Percentiles rank a stretch among this genome's conserved stretches.
Conservation (phyloP, 2,329 filamentous ascomycete species). For the Ophiosphaerella korrae region DNA sequence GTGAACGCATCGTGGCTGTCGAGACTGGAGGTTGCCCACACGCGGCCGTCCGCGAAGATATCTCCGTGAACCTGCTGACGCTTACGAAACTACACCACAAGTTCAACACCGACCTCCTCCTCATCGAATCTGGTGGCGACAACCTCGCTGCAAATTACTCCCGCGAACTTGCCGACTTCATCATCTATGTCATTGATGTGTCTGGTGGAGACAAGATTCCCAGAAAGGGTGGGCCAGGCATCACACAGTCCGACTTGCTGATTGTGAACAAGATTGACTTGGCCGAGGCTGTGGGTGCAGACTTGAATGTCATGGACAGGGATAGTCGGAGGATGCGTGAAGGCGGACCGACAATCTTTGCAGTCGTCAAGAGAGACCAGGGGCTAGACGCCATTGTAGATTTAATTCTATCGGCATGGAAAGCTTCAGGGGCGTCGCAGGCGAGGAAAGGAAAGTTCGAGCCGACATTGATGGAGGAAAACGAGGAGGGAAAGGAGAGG, state of each 20-base stretch:
- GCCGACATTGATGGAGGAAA: conserved; percentile 41
- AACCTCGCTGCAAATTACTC: conserved; percentile 98
- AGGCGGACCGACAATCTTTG: conserved; percentile 93
- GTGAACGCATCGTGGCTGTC: conserved; percentile 84
- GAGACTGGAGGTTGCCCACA: conserved; percentile 98
- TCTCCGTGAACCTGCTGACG: conserved; percentile 88
- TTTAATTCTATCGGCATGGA: conserved; percentile 90
- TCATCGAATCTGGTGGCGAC: conserved; percentile 95
- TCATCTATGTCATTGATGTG: conserved; percentile 98
- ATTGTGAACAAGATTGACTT: conserved; percentile 98
- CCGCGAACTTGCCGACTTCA: conserved; percentile 92
- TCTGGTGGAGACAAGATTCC: conserved; percentile 96
- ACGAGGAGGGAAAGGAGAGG: conserved; percentile 17
- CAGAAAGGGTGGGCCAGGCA: conserved; percentile 92
- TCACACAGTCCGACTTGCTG: conserved; percentile 92
- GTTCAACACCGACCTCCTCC: conserved; percentile 80
- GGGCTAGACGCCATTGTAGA: conserved; percentile 86
- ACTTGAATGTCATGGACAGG: conserved; percentile 90
- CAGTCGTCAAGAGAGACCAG: conserved; percentile 92
- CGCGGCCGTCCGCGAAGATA: conserved; percentile 96
- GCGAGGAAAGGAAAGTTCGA: conserved; percentile 41
- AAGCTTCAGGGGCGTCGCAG: conserved; percentile 74
- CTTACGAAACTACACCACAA: conserved; percentile 84
- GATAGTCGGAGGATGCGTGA: conserved; percentile 94
- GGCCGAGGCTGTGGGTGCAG: conserved; percentile 86